A percentile compares a stretch with the other conserved stretches of the same genome.
Conservation (phyloP, 139 green algal genomes). For the Haematococcus sp. region DNA sequence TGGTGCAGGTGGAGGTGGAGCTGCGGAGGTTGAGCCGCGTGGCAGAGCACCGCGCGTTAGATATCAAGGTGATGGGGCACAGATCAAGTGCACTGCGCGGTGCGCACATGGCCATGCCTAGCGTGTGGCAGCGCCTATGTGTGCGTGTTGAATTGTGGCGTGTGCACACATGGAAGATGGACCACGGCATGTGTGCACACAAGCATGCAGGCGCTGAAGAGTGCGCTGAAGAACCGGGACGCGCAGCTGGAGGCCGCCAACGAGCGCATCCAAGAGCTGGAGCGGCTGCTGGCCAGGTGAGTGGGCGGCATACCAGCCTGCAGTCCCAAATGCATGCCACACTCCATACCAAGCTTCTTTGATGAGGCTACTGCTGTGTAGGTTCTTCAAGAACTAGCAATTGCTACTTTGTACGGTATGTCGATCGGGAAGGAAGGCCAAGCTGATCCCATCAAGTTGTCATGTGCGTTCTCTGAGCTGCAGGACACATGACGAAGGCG, state of each 20-base stretch:
- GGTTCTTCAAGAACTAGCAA: too few species aligned
- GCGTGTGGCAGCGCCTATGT: too few species aligned
- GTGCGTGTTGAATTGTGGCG: not conserved
- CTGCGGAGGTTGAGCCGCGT: slow-evolving; percentile 24
- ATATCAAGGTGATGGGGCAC: slow-evolving; percentile 31
- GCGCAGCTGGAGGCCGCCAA: slow-evolving; percentile 30
- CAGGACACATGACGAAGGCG: slow-evolving; percentile 32
- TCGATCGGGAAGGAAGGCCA: too few species aligned
- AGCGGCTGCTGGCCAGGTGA: slow-evolving; percentile 37
- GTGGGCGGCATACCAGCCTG: too few species aligned
- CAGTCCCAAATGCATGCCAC: too few species aligned
- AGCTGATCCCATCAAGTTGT: not conserved
- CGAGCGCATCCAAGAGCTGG: slow-evolving; percentile 39
- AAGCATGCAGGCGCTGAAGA: slow-evolving; percentile 15
- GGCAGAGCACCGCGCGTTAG: slow-evolving; percentile 37
- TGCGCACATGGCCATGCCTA: too few species aligned
- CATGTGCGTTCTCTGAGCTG: not conserved
- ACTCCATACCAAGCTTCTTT: too few species aligned
- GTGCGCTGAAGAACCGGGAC: slow-evolving; percentile 41
- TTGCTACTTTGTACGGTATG: too few species aligned
- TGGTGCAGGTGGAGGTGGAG: slow-evolving; percentile 39
- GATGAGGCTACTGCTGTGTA: too few species aligned
- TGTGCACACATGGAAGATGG: too few species aligned
- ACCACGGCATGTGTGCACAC: not conserved
- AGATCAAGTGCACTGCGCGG: too few species aligned